Base-by-base conservation (phyloP, 495 filamentous ascomycete genomes). In the Xylaria venustula region DNA sequence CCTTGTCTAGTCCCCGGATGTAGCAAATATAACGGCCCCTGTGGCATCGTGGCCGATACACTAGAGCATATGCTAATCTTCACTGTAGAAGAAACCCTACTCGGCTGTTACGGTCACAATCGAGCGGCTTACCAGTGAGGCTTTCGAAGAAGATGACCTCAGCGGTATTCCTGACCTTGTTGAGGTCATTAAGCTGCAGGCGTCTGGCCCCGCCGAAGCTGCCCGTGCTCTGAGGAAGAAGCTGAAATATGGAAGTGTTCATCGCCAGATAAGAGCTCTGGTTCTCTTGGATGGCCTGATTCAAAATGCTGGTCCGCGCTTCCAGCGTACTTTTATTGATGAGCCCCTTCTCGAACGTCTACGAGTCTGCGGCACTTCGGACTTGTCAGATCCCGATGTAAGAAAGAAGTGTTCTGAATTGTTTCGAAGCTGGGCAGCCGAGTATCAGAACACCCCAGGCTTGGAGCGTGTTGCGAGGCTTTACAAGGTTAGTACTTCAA, bases 191-290 rank as follows among this genome's bases (percentile, higher is more conserved):
- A 88, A 89, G 60, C 87, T 99, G 51, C 95, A 98, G 74, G 83
- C 83, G 47, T 88, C 88, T 19, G 95, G 95, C 2, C 93, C 95
- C 1, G 85, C 85, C 7, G 95, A 99, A 77, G 92, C 92, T 51
- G 90, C 92, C 62, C 85, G 95, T 71, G 93, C 95, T 20, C 84
- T 98, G 65, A 85, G 95, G 48, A 99, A 98, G 86, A 98, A 99
- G 79, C 84, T 99, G 83, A 98, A 98, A 75, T 99, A 99, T 73
- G 95, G 95, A 54, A 96, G 85, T 64, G 78, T 93, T 19, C 93
- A 98, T 71, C 87, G 91, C 17, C 95, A 98, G 71, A 81, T 99
- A 6, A 86, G 95, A 42, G 90, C 95, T 54, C 83, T 99, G 40
- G 89, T 88, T 9, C 88, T 99, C 28, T 86, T 99, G 3, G 94